phyloP scores from a whole-genome alignment of 225 moss, liverwort and hornwort species.

The Marchantia paleacea region DNA sequence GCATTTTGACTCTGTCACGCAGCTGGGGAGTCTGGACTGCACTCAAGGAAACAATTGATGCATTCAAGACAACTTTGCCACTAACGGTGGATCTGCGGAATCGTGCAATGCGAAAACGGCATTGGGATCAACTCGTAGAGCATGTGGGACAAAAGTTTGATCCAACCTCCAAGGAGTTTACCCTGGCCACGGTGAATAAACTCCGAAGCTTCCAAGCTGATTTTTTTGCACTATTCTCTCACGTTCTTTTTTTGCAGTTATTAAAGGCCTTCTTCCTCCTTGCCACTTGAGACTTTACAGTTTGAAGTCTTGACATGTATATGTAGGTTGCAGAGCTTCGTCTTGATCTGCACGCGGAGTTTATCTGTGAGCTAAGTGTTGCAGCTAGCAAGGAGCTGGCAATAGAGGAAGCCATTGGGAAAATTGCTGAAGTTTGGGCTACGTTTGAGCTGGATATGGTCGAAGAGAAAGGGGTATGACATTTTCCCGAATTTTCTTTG shows the following conservation, averaged over 20 bases:
- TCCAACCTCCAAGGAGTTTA: slow-evolving; percentile 60
- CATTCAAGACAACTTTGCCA: slow-evolving; percentile 69
- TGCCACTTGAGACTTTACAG: background rate
- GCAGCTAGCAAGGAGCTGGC: slow-evolving; percentile 69
- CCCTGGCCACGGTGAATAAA: slow-evolving; percentile 55
- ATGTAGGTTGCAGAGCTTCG: slow-evolving; percentile 62
- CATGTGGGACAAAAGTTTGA: slow-evolving; percentile 68
- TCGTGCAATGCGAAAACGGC: slow-evolving; percentile 57
- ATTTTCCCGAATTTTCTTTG: background rate
- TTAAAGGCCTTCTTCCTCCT: background rate
- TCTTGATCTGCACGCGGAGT: slow-evolving; percentile 59
- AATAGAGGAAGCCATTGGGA: slow-evolving; percentile 64
- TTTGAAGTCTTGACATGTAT: slow-evolving; percentile 1
- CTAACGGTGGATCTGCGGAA: slow-evolving; percentile 70
- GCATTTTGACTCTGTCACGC: background rate
- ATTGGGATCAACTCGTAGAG: slow-evolving; percentile 64
- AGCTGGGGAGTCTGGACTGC: slow-evolving; percentile 71
- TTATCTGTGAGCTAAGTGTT: slow-evolving; percentile 65
- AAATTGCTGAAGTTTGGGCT: slow-evolving; percentile 65
- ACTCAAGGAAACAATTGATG: slow-evolving; percentile 65
- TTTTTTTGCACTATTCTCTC: background rate
- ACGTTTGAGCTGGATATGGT: slow-evolving; percentile 60
- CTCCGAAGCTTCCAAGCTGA: background rate
- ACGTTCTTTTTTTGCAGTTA: background rate
- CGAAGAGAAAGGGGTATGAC: slow-evolving; percentile 61